phyloP scores from a whole-genome alignment of 371 early-diverging fungal genomes.

The Gilbertella persicaria region DNA sequence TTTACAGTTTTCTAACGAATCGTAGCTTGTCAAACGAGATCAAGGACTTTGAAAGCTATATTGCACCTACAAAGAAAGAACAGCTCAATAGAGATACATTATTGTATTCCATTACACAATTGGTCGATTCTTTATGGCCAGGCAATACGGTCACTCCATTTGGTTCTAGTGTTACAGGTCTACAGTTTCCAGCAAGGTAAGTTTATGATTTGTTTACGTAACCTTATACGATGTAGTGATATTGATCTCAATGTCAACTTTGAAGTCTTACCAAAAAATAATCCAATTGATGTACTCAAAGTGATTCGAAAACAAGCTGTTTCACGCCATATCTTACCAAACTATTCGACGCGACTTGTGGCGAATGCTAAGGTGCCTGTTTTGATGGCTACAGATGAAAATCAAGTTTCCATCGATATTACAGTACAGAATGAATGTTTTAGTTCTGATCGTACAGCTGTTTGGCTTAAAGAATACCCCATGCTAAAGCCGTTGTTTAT shows the following conservation, averaged over 20 bases:
- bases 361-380: conserved; percentile 21
- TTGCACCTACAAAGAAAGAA: conserved; percentile 24
- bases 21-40: conserved; percentile 27
- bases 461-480: conserved; percentile 26
- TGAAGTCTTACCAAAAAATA: not conserved
- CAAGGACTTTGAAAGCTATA: conserved; percentile 24
- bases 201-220: not conserved
- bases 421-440: conserved; percentile 15
- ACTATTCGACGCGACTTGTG: not conserved
- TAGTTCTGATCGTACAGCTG: conserved; percentile 23
- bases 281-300: conserved; percentile 2
- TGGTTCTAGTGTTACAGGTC: conserved; percentile 26
- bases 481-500: conserved; percentile 23
- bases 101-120: not conserved
- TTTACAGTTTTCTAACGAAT: not conserved
- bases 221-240: too few relatives aligned
- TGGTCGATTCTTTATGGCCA: conserved; percentile 2
- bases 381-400: conserved; percentile 2
- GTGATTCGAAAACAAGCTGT: conserved; percentile 6
- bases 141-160: conserved; percentile 1
- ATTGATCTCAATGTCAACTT: conserved; percentile 25
- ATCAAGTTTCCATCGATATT: conserved; percentile 19
- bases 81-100: conserved; percentile 6
- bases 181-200: conserved; percentile 29
- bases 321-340: not conserved